phyloP scores from a whole-genome alignment of 1,284 basidiomycete species.

The Ceratobasidium sp. region DNA sequence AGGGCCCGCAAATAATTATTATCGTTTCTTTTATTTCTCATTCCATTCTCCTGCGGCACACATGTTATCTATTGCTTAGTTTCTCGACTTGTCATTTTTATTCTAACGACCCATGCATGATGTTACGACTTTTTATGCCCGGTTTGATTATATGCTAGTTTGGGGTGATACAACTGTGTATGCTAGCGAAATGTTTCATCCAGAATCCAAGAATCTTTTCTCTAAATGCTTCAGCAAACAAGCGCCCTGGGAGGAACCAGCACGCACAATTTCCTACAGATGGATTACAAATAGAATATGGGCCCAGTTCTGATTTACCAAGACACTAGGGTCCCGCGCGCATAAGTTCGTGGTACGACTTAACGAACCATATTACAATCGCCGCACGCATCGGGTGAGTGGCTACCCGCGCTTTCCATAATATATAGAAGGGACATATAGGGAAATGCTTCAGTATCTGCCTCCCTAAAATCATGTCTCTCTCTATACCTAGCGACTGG shows the following conservation, averaged over 20 bases:
- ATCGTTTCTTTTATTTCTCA: constrained; percentile 11
- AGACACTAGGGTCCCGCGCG: constrained; percentile 8
- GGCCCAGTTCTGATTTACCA: too few relatives aligned
- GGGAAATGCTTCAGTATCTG: too few relatives aligned
- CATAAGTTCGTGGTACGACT: constrained; percentile 13
- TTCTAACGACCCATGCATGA: constrained; percentile 31
- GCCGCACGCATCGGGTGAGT: background rate
- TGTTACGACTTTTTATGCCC: constrained; percentile 29
- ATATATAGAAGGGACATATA: too few relatives aligned
- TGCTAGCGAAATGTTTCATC: constrained; percentile 22
- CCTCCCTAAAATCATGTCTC: too few relatives aligned
- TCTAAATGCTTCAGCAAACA: background rate
- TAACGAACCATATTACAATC: background rate
- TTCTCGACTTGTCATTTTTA: constrained; percentile 10
- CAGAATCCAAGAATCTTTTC: background rate
- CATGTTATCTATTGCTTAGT: constrained; percentile 15
- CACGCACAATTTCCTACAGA: too few relatives aligned
- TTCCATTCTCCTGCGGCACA: background rate
- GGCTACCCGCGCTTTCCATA: constrained; percentile 12
- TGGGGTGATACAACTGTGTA: constrained; percentile 26
- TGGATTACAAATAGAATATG: too few relatives aligned
- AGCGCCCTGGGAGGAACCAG: too few relatives aligned
- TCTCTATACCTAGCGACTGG: background rate
- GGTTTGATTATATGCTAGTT: constrained; percentile 35
- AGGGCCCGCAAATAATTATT: constrained; percentile 42